phyloP scores from a whole-genome alignment of 208 protist genomes.

The Angomonas desouzai region DNA sequence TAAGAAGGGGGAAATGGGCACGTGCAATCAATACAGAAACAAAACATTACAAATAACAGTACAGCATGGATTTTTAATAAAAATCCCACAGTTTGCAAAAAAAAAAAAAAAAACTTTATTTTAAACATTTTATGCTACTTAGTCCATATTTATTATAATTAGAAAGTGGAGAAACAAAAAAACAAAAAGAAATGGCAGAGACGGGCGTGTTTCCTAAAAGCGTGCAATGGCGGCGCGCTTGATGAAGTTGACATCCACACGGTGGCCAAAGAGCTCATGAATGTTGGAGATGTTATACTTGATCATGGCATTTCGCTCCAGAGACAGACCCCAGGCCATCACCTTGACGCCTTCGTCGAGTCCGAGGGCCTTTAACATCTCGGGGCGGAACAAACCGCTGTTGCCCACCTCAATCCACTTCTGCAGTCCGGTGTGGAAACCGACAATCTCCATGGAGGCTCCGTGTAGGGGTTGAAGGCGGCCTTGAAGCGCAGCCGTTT shows the following conservation, averaged over 20 bases:
- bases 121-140: neutral
- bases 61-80: neutral
- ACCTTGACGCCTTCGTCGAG: slow-evolving; percentile 96
- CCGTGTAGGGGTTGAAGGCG: slow-evolving; percentile 99
- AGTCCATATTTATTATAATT: slow-evolving; percentile 5
- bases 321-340: slow-evolving; percentile 99
- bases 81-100: neutral
- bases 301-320: slow-evolving; percentile 99
- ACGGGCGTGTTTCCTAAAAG: slow-evolving; percentile 44
- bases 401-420: slow-evolving; percentile 99
- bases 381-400: slow-evolving; percentile 98
- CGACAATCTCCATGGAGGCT: slow-evolving; percentile 99
- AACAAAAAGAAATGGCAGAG: slow-evolving; percentile 9
- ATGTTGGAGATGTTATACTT: slow-evolving; percentile 99
- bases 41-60: neutral
- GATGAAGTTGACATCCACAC: slow-evolving; percentile 86
- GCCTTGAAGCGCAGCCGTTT: slow-evolving; percentile 99
- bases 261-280: slow-evolving; percentile 98
- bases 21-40: too few relatives aligned
- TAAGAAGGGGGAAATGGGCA: neutral
- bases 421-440: slow-evolving; percentile 93
- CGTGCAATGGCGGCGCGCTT: slow-evolving; percentile 82
- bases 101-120: slow-evolving; percentile 13
- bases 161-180: slow-evolving; percentile 5
- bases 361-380: slow-evolving; percentile 99